Base-by-base conservation (phyloP, 208 protist genomes). In the Leishmania amazonensis region DNA sequence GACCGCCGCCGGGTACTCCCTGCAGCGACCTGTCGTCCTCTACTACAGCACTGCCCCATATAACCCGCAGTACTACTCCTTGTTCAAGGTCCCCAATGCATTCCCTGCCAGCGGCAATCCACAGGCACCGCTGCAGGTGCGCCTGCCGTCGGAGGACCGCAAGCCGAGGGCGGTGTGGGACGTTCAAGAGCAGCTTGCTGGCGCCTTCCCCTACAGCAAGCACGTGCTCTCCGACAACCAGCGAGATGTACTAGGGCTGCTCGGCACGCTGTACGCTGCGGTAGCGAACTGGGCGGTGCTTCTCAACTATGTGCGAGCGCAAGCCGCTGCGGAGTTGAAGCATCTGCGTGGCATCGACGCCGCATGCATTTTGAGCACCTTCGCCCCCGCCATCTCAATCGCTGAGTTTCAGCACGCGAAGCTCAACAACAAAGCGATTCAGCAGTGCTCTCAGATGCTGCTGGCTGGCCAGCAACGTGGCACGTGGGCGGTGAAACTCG, bases 391-490 rank as follows among this genome's bases (percentile, higher is more conserved):
- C n/a, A 80, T 92, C 54, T 81, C 81, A 3, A 71, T 84, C n/a
- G 62, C 72, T 31, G 89, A 92, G 38, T 97, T 97, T 87, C 86
- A 90, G 79, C 85, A 95, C 67, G 62, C 79, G 17, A 93, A 94
- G 81, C 86, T 96, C n/a, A 94, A 96, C 84, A 90, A 89, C 79
- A 97, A 97, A 80, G 93, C 92, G 42, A 83, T 94, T 73, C 89
- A 91, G 60, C 91, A 95, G n/a, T 92, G 88, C 87, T 94, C 90
- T 7, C 90, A 95, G 54, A 83, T 92, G 17, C 83, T 95, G 47
- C 83, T 95, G 13, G 92, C 94, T 51, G 94, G 93, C 17, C 93
- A 95, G 76, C 93, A 96, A 71, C 82, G 87, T 28, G 84, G 75
- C 70, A 94, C 85, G 28, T 98, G 96, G 96, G 91, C 90, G 7